Evolutionary conservation across 371 early-diverging fungal species (phyloP).

Genomic region (Rhizomucor miehei): DNA sequence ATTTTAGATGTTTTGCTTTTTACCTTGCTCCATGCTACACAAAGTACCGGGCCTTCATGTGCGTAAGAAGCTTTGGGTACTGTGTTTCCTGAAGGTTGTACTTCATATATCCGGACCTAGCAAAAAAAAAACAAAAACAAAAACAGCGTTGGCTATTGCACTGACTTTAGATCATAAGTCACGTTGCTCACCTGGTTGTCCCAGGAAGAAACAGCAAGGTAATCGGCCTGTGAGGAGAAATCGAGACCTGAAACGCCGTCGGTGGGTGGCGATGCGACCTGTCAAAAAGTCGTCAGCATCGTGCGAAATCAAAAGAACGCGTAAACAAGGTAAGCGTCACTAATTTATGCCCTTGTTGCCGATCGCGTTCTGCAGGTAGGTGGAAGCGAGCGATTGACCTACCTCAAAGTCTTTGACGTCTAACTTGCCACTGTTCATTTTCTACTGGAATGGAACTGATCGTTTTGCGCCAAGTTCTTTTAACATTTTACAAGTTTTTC

Average conservation of each 20-base stretch:
- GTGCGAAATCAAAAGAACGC: no score
- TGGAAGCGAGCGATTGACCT: no score
- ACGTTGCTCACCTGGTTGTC: constrained; percentile 76
- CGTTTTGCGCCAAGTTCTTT: no score
- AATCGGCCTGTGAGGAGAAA: constrained; percentile 83
- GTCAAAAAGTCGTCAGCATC: constrained; percentile 1
- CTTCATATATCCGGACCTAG: constrained; percentile 91
- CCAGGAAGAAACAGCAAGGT: constrained; percentile 88
- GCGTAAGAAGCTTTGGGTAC: constrained; percentile 74
- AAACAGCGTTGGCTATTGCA: background rate
- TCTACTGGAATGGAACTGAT: no score
- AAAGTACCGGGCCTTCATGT: constrained; percentile 86
- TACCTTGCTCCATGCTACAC: constrained; percentile 88
- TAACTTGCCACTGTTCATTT: no score
- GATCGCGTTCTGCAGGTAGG: no score
- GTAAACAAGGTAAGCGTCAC: no score
- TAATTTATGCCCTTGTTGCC: no score
- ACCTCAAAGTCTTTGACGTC: no score
- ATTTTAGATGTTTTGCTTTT: background rate
- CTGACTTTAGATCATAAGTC: background rate
- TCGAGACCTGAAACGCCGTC: constrained; percentile 79
- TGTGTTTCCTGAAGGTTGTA: constrained; percentile 69
- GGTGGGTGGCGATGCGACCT: constrained; percentile 73
- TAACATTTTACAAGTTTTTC: no score
- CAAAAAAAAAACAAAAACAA: background rate